Conservation (phyloP, 2,329 filamentous ascomycete species). For the Dactylellina parvicollis region DNA sequence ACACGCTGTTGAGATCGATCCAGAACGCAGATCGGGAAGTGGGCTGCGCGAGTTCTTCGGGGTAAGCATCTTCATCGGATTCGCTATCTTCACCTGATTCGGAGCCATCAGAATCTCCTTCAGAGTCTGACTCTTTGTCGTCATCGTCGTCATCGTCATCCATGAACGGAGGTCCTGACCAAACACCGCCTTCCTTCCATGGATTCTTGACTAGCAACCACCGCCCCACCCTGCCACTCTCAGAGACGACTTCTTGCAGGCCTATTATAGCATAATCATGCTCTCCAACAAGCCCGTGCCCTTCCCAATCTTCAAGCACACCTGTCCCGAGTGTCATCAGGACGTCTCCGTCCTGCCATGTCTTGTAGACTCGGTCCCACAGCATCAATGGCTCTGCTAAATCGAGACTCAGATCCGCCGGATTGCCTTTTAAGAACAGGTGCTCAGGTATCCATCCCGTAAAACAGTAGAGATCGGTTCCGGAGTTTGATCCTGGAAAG, state of each 20-base stretch:
- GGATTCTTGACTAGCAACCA: conserved; percentile 91
- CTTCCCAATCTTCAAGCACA: conserved; percentile 80
- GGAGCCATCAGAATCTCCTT: conserved; percentile 34
- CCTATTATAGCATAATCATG: conserved; percentile 95
- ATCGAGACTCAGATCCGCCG: conserved; percentile 65
- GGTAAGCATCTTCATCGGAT: conserved; percentile 57
- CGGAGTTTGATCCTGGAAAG: conserved; percentile 96
- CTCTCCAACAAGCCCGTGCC: conserved; percentile 83
- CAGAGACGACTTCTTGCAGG: conserved; percentile 68
- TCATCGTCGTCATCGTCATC: conserved; percentile 54
- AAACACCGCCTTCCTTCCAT: conserved; percentile 84
- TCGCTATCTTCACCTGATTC: conserved; percentile 30
- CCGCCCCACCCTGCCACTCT: conserved; percentile 67
- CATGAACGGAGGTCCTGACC: conserved; percentile 67
- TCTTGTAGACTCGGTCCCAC: conserved; percentile 79
- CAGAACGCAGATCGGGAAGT: conserved; percentile 81
- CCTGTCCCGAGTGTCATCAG: conserved; percentile 92
- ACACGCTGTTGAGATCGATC: conserved; percentile 87
- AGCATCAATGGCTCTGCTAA: conserved; percentile 79
- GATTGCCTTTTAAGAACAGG: conserved; percentile 80
- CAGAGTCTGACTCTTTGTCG: conserved; percentile 33
- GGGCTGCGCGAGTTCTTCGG: conserved; percentile 58
- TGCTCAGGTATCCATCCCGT: conserved; percentile 98
- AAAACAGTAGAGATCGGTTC: conserved; percentile 90
- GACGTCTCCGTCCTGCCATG: conserved; percentile 80